A percentile compares a stretch with the other conserved stretches of the same genome.
Evolutionary conservation across 2,329 filamentous ascomycete genomes (phyloP).

Genomic region (Penicillium digitatum): DNA sequence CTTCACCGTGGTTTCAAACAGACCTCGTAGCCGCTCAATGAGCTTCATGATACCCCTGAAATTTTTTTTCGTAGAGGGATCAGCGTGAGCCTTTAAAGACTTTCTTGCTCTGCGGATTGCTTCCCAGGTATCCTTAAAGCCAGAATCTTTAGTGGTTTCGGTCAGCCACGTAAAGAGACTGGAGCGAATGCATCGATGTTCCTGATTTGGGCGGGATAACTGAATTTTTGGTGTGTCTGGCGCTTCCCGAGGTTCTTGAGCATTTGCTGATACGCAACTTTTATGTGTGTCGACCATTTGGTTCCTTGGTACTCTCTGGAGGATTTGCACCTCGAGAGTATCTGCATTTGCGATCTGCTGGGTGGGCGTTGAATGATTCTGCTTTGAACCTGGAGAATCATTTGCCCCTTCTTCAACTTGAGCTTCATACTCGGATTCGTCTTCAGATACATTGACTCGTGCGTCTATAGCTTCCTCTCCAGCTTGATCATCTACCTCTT

Average conservation of each 20-base stretch:
- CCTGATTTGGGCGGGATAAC: not conserved
- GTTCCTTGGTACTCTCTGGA: not conserved
- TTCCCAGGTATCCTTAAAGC: conserved; percentile 5
- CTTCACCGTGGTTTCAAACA: not conserved
- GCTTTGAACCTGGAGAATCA: not conserved
- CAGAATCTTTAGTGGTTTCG: not conserved
- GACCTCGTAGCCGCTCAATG: not conserved
- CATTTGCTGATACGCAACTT: not conserved
- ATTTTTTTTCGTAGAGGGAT: not conserved
- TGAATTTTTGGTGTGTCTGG: not conserved
- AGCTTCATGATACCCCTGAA: conserved; percentile 1
- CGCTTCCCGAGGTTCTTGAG: not conserved
- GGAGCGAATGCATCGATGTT: not conserved
- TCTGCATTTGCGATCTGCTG: not conserved
- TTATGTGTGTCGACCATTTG: not conserved
- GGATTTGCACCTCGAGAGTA: not conserved
- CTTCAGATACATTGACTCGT: not conserved
- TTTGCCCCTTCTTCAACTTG: not conserved
- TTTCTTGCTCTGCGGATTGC: not conserved
- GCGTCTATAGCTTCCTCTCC: not conserved
- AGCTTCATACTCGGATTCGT: not conserved
- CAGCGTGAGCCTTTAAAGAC: not conserved
- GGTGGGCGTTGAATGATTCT: not conserved
- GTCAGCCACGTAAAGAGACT: conserved; percentile 4
- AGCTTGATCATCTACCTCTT: too few species aligned